Base-by-base conservation (phyloP, 139 green algal species). In the Picochlorum sp. region DNA sequence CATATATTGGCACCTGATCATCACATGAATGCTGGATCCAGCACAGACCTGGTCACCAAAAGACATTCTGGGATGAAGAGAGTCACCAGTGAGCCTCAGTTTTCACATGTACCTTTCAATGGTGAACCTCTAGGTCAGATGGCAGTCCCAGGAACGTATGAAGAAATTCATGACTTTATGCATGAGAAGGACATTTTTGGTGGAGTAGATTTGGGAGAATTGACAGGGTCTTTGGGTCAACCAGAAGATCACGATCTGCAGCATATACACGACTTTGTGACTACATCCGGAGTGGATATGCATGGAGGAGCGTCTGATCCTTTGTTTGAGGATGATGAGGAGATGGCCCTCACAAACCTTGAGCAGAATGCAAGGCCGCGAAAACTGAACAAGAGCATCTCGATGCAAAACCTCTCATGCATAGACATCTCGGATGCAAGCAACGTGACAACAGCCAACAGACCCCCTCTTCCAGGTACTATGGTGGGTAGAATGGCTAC, bases 1-100 rank as follows among this genome's bases (percentile, higher is more conserved):
- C 80, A 86, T 56, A 49, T 86, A 4, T 73, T 86, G 9, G 34
- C 34, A 41, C 60, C 70, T 6, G 50, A 73, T 45, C 54, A 71
- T 23, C 51, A 30, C 16, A 26, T 54, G 47, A 54, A 54, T 24
- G 16, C 51, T 59, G 21, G 13, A 38, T 20, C 20, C 13, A 32
- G 51, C 20, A 21, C n/a, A 21, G 21, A 34, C 20, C 14, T 23
- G 13, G 13, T 59, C 21, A 21, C n/a, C 23, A 59, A 59, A 20
- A 20, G 51, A 44, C 69, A 75, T 16, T 71, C 62, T 0, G 62
- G 69, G 63, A 64, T 59, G 51, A 20, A 59, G 21, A 30, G 51
- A 38, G 26, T 59, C 7, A n/a, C 13, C 8, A 59, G 51, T 16
- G 51, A 59, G 23, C 51, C 51, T 20, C 23, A 59, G 9, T 38